Conservation (phyloP, 2,329 filamentous ascomycete species). For the Nemania abortiva region DNA sequence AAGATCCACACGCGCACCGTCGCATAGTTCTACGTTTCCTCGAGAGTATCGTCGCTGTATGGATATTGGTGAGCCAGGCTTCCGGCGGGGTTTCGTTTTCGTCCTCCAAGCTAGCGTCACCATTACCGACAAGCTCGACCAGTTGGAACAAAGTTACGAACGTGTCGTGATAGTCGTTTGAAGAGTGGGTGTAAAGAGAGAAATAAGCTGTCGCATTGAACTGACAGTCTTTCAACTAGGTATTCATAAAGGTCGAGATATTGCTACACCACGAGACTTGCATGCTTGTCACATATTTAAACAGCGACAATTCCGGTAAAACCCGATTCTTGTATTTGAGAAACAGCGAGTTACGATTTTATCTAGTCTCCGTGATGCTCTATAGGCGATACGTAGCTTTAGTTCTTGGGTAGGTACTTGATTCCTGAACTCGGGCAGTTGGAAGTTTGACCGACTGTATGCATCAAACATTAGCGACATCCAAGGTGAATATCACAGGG, state of each 20-base stretch:
- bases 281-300: not conserved
- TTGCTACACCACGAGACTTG: not conserved
- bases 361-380: not conserved
- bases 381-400: not conserved
- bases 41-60: too few species aligned
- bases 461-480: slow-evolving; percentile 33
- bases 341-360: not conserved
- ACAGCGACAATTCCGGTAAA: not conserved
- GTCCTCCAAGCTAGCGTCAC: too few species aligned
- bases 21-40: too few species aligned
- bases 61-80: too few species aligned
- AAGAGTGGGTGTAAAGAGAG: too few species aligned
- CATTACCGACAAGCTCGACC: not conserved
- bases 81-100: too few species aligned
- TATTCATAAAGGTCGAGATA: not conserved
- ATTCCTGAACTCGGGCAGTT: slow-evolving; percentile 73
- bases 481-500: not conserved
- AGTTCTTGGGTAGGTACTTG: slow-evolving; percentile 72
- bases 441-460: slow-evolving; percentile 66
- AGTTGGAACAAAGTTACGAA: not conserved
- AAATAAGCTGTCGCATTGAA: too few species aligned
- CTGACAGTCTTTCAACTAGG: too few species aligned
- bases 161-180: not conserved
- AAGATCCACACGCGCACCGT: too few species aligned
- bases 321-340: not conserved